These are phyloP conservation scores for Tulasnella calospora DNA, from an alignment of 768 basidiomycete species.

Conservation along the genomic window DNA sequence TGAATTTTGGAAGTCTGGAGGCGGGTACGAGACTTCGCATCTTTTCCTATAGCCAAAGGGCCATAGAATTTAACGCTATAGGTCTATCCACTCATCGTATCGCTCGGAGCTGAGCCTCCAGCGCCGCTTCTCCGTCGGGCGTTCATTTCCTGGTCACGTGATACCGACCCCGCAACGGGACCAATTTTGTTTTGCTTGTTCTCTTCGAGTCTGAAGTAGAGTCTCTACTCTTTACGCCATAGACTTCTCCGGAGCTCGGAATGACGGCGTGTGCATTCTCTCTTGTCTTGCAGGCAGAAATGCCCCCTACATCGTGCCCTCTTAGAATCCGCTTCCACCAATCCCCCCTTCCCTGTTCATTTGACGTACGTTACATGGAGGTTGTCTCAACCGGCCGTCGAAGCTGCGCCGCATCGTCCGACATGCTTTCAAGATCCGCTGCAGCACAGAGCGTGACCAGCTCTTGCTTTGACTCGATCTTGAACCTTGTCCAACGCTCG, in stretches of 20 bases:
- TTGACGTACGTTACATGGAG: background rate
- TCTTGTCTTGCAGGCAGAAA: background rate
- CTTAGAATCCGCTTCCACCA: background rate
- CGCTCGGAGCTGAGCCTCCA: slow-evolving; percentile 1
- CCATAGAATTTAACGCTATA: background rate
- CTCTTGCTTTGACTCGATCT: slow-evolving; percentile 6
- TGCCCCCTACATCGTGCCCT: background rate
- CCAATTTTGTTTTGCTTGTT: background rate
- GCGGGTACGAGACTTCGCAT: background rate
- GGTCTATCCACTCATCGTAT: background rate
- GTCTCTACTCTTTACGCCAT: background rate
- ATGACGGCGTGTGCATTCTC: background rate
- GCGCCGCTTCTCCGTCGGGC: slow-evolving; percentile 3
- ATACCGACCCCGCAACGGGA: slow-evolving; percentile 6
- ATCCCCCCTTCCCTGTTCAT: background rate
- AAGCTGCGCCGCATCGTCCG: slow-evolving; percentile 1
- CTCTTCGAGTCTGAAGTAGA: background rate
- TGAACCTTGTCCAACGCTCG: slow-evolving; percentile 1
- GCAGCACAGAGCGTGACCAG: background rate
- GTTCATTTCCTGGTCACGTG: background rate
- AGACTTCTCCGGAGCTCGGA: background rate
- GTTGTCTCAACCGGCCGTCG: background rate
- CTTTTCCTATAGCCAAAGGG: background rate
- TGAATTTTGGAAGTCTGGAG: background rate
- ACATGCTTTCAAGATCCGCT: background rate